Percentiles rank a stretch among this genome's conserved stretches.
These are phyloP conservation scores for Bassia scoparia DNA, from an alignment of 148 eudicot species.

Conservation along the genomic window DNA sequence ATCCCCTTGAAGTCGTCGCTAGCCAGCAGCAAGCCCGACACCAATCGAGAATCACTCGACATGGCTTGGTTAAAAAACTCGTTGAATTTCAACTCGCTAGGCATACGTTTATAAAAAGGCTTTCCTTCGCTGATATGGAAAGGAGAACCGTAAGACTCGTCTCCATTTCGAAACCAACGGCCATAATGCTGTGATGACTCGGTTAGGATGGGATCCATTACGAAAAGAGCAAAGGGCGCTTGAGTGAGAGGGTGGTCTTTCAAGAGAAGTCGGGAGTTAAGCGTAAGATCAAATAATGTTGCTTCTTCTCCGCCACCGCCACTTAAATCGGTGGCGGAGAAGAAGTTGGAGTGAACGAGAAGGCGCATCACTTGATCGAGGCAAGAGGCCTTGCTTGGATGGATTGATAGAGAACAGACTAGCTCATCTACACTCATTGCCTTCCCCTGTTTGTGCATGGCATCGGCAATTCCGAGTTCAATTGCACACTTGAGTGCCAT, in stretches of 20 bases:
- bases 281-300: slow-evolving; percentile 23
- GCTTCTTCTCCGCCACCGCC: slow-evolving; percentile 1
- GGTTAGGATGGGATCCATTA: slow-evolving; percentile 20
- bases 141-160: background rate
- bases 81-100: slow-evolving; percentile 7
- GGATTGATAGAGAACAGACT: slow-evolving; percentile 6
- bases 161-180: slow-evolving; percentile 24
- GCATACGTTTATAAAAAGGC: slow-evolving; percentile 28
- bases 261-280: slow-evolving; percentile 28
- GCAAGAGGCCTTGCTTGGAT: slow-evolving; percentile 18
- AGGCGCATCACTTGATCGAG: slow-evolving; percentile 28
- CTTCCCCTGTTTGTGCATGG: slow-evolving; percentile 30
- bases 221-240: slow-evolving; percentile 14
- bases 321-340: background rate
- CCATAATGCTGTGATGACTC: slow-evolving; percentile 27
- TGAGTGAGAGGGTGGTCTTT: slow-evolving; percentile 23
- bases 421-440: slow-evolving; percentile 27
- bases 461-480: slow-evolving; percentile 29
- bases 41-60: slow-evolving; percentile 35
- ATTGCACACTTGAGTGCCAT: slow-evolving; percentile 38
- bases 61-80: slow-evolving; percentile 30
- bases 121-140: slow-evolving; percentile 30
- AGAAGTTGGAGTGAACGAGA: slow-evolving; percentile 28
- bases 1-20: slow-evolving; percentile 13
- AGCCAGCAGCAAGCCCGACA: slow-evolving; percentile 13